Percentiles rank a stretch among this genome's conserved stretches.
phyloP scores from a whole-genome alignment of 2,329 filamentous ascomycete genomes.

The Claviceps sp. region DNA sequence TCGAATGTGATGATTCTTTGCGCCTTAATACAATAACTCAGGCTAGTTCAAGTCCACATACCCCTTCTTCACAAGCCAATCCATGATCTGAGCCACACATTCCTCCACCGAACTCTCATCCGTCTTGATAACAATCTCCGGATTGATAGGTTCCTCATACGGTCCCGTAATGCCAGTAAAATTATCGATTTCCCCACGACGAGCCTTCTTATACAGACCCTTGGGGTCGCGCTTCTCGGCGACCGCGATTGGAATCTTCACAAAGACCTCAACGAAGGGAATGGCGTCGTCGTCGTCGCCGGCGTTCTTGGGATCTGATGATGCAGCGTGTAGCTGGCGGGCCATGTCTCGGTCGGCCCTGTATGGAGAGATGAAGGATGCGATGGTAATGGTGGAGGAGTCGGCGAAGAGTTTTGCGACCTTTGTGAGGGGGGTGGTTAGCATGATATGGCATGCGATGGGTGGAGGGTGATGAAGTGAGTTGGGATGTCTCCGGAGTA shows the following conservation, averaged over 20 bases:
- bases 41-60: constrained; percentile 18
- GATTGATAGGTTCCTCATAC: constrained; percentile 76
- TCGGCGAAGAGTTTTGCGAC: constrained; percentile 96
- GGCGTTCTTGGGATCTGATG: constrained; percentile 17
- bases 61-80: constrained; percentile 61
- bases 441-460: too few species aligned
- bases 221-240: constrained; percentile 95
- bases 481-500: too few species aligned
- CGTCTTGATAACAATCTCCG: constrained; percentile 80
- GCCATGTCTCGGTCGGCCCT: constrained; percentile 73
- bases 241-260: constrained; percentile 82
- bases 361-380: constrained; percentile 96
- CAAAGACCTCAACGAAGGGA: constrained; percentile 85
- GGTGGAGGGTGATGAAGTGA: too few species aligned
- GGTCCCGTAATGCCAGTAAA: constrained; percentile 94
- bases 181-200: constrained; percentile 87
- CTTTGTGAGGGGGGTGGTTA: constrained; percentile 19
- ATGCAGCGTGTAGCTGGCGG: constrained; percentile 59
- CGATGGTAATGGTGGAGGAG: constrained; percentile 73
- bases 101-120: constrained; percentile 77
- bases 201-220: constrained; percentile 93
- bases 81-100: constrained; percentile 71
- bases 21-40: background rate
- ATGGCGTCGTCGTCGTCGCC: constrained; percentile 56
- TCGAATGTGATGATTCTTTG: background rate